Base-by-base conservation (phyloP, 2,329 filamentous ascomycete species). In the Ophiostoma ulmi region DNA sequence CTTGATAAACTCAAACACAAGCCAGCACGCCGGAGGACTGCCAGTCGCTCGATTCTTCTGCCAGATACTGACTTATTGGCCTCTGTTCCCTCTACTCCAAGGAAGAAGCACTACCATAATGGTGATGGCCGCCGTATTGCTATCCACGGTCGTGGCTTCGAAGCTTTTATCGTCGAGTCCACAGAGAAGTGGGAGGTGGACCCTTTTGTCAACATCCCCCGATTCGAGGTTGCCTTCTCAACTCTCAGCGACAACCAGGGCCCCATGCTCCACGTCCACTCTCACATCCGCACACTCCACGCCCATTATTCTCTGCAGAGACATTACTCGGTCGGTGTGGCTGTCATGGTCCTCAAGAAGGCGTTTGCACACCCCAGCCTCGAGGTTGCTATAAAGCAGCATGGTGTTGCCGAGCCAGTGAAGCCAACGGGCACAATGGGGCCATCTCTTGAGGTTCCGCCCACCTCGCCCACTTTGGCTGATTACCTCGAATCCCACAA, bases 221-320 rank as follows among this genome's bases (percentile, higher is more conserved):
- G 90, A 44, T 93, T 97, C 75, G 95, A 99, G 77, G 83, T 97
- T 38, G 90, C 92, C 1, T 86, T 98, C 70, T 93, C 90, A 38
- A 96, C 95, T 0, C 85, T 89, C 4, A 96, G 92, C 74, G 95
- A 99, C 78, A 87, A 87, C 39, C 92, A 97, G 76, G 94, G 94
- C 0, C 91, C 93, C 0, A 85, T 97, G 6, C 92, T 97, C 76
- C 93, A 98, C 77, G 81, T 98, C 63, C 93, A 96, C 74, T 91
- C 92, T 0, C 87, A 91, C 69, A 86, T 95, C 26, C 90, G 91
- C 74, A 92, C 91, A 6, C 81, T 99, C 1, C 88, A 92, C 72
- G 77, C 97, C 8, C 91, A 96, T 68, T 98, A 98, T 77, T 99
- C 96, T 0, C 85, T 99, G 0, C 97, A 96, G 78, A 90, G 94